These are phyloP conservation scores for Trichomonas tenax DNA, from an alignment of 208 protist species.

Conservation along the genomic window DNA sequence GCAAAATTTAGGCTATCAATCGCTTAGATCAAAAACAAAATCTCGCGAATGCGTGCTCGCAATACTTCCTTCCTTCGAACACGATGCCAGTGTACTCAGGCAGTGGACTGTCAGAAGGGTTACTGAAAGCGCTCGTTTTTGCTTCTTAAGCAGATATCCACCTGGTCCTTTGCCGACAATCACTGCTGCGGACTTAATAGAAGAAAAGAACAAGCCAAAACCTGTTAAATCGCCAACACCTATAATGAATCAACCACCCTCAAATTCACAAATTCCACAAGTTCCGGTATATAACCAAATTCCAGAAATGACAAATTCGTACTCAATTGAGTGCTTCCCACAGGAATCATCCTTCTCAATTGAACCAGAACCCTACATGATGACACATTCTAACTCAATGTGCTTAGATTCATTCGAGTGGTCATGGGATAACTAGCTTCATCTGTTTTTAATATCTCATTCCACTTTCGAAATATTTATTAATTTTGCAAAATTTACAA, in stretches of 20 bases:
- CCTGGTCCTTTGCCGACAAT: not conserved
- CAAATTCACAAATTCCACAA: too few species aligned
- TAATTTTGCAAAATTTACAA: too few species aligned
- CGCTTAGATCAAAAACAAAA: not conserved
- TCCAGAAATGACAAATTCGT: not conserved
- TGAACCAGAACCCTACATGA: too few species aligned
- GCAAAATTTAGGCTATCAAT: not conserved
- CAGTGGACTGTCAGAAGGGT: not conserved
- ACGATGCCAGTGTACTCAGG: not conserved
- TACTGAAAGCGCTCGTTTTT: not conserved
- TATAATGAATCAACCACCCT: too few species aligned
- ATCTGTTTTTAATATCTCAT: too few species aligned
- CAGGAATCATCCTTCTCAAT: too few species aligned
- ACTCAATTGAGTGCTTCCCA: not conserved
- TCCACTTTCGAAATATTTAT: too few species aligned
- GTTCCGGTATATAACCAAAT: not conserved
- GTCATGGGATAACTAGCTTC: too few species aligned
- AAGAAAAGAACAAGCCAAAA: not conserved
- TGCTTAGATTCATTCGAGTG: too few species aligned
- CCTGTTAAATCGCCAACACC: too few species aligned
- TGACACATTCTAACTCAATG: too few species aligned
- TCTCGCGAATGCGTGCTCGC: not conserved
- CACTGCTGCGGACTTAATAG: not conserved
- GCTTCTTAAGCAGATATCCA: not conserved
- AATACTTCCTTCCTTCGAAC: not conserved